phyloP scores from a whole-genome alignment of 345 rosid species.

The Isatis tinctoria region DNA sequence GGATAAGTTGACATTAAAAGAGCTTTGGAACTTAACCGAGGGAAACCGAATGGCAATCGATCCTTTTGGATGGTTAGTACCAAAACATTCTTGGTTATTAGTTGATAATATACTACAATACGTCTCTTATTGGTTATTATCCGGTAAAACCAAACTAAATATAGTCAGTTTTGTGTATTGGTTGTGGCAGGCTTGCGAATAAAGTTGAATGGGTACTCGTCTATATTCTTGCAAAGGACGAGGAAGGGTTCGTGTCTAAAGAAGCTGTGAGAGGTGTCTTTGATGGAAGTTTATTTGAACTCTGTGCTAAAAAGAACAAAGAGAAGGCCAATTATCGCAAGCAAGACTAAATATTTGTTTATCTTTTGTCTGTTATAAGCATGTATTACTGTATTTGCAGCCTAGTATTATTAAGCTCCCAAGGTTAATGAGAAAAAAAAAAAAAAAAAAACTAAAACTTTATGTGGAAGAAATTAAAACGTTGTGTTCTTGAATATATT shows the following conservation, averaged over 20 bases:
- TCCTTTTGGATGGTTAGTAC: constrained; percentile 58
- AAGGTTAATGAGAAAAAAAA: background rate
- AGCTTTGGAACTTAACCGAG: constrained; percentile 71
- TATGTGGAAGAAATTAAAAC: background rate
- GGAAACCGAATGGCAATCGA: constrained; percentile 55
- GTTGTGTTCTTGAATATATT: background rate
- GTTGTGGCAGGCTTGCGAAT: constrained; percentile 38
- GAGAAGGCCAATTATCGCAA: constrained; percentile 25
- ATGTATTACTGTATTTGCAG: background rate
- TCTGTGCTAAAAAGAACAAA: constrained; percentile 53
- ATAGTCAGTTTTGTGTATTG: background rate
- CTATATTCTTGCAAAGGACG: constrained; percentile 58
- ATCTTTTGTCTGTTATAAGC: background rate
- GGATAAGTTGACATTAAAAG: constrained; percentile 46
- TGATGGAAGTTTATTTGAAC: constrained; percentile 75
- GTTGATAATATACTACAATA: background rate
- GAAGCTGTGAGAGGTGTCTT: constrained; percentile 69
- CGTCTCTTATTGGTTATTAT: background rate
- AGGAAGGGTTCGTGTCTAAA: constrained; percentile 59
- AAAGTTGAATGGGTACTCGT: constrained; percentile 60
- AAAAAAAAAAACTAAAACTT: background rate
- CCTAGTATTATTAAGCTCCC: background rate
- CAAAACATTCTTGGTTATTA: background rate
- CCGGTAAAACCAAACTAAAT: background rate
- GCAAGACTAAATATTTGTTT: constrained; percentile 14